phyloP scores from a whole-genome alignment of 2,329 filamentous ascomycete species.

The Tolypocladium endophyticum region DNA sequence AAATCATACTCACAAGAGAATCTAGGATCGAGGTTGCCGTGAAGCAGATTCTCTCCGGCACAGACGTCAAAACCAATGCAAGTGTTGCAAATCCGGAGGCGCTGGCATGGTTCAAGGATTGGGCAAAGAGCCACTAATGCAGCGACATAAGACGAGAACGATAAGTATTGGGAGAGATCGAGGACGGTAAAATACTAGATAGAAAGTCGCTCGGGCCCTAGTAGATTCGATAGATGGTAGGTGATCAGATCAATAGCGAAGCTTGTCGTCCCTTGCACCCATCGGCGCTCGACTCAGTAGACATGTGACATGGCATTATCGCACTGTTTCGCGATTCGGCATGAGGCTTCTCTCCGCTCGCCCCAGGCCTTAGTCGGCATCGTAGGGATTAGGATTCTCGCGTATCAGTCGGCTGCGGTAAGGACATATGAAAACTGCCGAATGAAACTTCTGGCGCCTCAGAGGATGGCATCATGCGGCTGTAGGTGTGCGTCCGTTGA shows the following conservation, averaged over 20 bases:
- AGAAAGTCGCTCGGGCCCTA: neutral
- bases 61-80: slow-evolving; percentile 78
- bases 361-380: neutral
- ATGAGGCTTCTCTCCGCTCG: neutral
- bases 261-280: neutral
- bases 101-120: slow-evolving; percentile 76
- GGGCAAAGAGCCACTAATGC: slow-evolving; percentile 47
- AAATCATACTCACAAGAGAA: slow-evolving; percentile 6
- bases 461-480: neutral
- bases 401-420: neutral
- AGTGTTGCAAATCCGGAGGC: slow-evolving; percentile 89
- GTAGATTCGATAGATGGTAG: neutral
- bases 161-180: too few relatives aligned
- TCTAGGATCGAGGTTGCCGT: slow-evolving; percentile 81
- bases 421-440: neutral
- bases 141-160: neutral
- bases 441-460: neutral
- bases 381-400: neutral
- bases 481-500: too few relatives aligned
- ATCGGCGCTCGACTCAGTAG: neutral
- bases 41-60: slow-evolving; percentile 86
- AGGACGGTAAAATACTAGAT: neutral
- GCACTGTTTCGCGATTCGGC: neutral
- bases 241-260: neutral
- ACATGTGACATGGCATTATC: neutral